phyloP scores from a whole-genome alignment of 345 rosid species.

The Psidium friedrichsthalianum region DNA sequence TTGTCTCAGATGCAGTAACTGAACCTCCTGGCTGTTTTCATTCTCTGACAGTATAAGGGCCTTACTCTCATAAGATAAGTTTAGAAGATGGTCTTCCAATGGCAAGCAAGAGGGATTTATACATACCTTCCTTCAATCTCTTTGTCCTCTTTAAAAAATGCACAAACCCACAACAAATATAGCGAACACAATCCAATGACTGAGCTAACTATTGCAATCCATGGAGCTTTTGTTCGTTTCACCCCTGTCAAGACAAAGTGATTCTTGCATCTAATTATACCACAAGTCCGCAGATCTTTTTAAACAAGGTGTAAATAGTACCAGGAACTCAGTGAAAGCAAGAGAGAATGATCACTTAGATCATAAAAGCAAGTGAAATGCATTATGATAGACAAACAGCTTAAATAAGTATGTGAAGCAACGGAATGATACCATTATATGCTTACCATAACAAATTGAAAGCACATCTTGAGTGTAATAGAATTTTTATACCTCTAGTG shows the following conservation, averaged over 20 bases:
- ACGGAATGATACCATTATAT: not conserved
- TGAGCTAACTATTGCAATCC: not conserved
- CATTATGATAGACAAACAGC: not conserved
- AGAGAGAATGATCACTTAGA: not conserved
- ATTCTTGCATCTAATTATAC: not conserved
- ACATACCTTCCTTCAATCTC: not conserved
- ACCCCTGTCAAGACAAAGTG: not conserved
- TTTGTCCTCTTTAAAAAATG: not conserved
- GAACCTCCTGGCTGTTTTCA: slow-evolving; percentile 5
- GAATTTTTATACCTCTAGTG: not conserved
- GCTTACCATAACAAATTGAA: not conserved
- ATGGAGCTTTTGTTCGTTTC: not conserved
- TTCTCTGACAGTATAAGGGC: not conserved
- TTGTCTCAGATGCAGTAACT: slow-evolving; percentile 1
- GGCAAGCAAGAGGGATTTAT: not conserved
- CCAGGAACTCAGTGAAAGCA: not conserved
- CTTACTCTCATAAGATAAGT: not conserved
- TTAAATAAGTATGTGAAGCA: not conserved
- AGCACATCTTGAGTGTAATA: not conserved
- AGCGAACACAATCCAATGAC: not conserved
- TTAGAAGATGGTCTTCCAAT: not conserved
- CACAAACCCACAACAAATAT: not conserved
- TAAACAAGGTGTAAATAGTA: not conserved
- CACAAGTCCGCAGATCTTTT: not conserved
- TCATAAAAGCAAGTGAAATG: not conserved